A percentile compares a stretch with the other conserved stretches of the same genome.
Conservation (phyloP, 2,329 filamentous ascomycete genomes). For the Fusarium nygamai region DNA sequence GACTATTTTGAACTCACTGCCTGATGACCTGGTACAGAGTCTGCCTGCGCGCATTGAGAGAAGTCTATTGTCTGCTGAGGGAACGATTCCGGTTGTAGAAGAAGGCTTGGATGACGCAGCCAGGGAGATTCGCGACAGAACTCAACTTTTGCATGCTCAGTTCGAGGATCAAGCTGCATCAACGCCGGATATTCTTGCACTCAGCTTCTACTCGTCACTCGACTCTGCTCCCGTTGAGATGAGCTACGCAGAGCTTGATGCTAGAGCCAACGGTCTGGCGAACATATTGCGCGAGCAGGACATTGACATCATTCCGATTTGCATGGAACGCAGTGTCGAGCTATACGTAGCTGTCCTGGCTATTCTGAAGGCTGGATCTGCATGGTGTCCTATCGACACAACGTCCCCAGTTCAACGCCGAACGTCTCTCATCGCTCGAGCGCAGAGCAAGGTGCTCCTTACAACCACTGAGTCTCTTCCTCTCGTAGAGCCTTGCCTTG, state of each 20-base stretch:
- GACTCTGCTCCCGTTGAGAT: neutral
- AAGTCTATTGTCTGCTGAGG: slow-evolving; percentile 8
- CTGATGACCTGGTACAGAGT: neutral
- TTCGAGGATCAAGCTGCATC: slow-evolving; percentile 17
- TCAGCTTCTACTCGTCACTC: slow-evolving; percentile 13
- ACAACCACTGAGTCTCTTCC: slow-evolving; percentile 6
- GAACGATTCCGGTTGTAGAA: neutral
- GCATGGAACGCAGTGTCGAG: slow-evolving; percentile 9
- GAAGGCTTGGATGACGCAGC: neutral
- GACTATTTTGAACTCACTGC: neutral
- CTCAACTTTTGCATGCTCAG: slow-evolving; percentile 5
- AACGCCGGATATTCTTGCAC: neutral
- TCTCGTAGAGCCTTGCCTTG: slow-evolving; percentile 6
- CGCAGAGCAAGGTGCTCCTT: slow-evolving; percentile 9
- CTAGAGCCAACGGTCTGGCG: slow-evolving; percentile 10
- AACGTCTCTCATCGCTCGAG: slow-evolving; percentile 22
- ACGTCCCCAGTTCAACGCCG: slow-evolving; percentile 18
- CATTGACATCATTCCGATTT: slow-evolving; percentile 17
- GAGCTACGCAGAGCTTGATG: slow-evolving; percentile 20
- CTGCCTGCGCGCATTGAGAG: neutral
- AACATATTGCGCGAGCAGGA: slow-evolving; percentile 11
- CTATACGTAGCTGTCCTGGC: slow-evolving; percentile 19
- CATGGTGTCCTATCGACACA: slow-evolving; percentile 24
- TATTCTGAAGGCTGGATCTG: slow-evolving; percentile 20
- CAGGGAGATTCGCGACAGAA: neutral